phyloP scores from a whole-genome alignment of 805 yeast genomes.

The Cyberlindnera samutprakarnensis region DNA sequence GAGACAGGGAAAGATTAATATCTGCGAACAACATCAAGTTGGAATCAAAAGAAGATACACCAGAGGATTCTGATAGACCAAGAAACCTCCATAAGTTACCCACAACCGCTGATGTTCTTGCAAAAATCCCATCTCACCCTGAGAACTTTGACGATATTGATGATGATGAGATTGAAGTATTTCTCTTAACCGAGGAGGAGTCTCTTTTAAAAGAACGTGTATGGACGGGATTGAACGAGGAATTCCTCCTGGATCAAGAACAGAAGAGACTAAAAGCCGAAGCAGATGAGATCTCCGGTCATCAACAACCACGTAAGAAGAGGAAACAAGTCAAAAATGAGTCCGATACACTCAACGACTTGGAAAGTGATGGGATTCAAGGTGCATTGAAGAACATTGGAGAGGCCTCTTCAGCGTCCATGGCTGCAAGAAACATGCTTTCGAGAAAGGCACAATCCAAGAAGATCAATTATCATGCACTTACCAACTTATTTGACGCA shows the following conservation, averaged over 20 bases:
- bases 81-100: constrained; percentile 52
- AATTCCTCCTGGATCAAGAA: constrained; percentile 79
- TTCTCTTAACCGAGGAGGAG: constrained; percentile 63
- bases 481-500: constrained; percentile 42
- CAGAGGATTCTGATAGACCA: constrained; percentile 39
- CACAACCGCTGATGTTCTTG: constrained; percentile 46
- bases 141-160: constrained; percentile 68
- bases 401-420: constrained; percentile 53
- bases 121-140: constrained; percentile 49
- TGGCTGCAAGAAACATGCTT: constrained; percentile 70
- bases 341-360: constrained; percentile 25
- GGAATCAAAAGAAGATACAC: constrained; percentile 7
- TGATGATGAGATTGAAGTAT: constrained; percentile 66
- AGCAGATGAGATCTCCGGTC: constrained; percentile 84
- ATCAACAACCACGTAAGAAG: constrained; percentile 47
- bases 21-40: constrained; percentile 13
- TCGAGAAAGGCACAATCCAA: constrained; percentile 72
- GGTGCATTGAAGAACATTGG: constrained; percentile 38
- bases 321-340: constrained; percentile 27
- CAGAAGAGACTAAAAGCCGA: constrained; percentile 74
- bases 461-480: constrained; percentile 84
- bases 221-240: constrained; percentile 89
- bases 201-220: constrained; percentile 66
- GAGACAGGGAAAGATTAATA: constrained; percentile 12
- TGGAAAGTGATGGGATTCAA: constrained; percentile 28